These are phyloP conservation scores for Cystobasidium pallidum DNA, from an alignment of 1,284 basidiomycete genomes.

Conservation along the genomic window DNA sequence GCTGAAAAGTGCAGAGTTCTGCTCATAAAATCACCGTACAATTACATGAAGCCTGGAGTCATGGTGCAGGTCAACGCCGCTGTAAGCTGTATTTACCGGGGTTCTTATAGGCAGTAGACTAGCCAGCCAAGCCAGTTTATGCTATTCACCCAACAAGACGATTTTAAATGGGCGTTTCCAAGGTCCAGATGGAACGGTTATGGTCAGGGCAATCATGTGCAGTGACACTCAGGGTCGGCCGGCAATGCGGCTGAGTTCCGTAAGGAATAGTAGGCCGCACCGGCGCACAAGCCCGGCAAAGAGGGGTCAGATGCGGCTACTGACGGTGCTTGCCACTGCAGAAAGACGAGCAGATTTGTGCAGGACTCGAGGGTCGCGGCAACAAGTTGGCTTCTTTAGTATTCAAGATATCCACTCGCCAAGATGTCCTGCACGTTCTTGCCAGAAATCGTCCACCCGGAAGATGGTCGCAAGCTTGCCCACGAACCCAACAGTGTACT, in stretches of 20 bases:
- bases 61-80: too few species aligned
- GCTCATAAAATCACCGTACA: too few species aligned
- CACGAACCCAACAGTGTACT: constrained; percentile 34
- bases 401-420: not conserved
- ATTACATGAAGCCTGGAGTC: too few species aligned
- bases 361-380: not conserved
- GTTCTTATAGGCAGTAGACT: too few species aligned
- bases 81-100: too few species aligned
- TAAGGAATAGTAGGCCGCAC: not conserved
- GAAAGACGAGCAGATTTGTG: not conserved
- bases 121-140: too few species aligned
- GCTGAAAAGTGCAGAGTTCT: too few species aligned
- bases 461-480: constrained; percentile 35
- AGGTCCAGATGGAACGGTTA: too few species aligned
- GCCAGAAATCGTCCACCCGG: constrained; percentile 32
- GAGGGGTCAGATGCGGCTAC: constrained; percentile 1
- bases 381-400: not conserved
- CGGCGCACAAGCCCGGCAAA: not conserved
- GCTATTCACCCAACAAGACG: too few species aligned
- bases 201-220: too few species aligned
- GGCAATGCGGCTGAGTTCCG: not conserved
- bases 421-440: constrained; percentile 30
- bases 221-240: not conserved
- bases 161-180: too few species aligned
- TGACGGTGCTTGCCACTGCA: constrained; percentile 12